These are phyloP conservation scores for Xylogone sp. DNA, from an alignment of 2,329 filamentous ascomycete genomes.

Conservation along the genomic window DNA sequence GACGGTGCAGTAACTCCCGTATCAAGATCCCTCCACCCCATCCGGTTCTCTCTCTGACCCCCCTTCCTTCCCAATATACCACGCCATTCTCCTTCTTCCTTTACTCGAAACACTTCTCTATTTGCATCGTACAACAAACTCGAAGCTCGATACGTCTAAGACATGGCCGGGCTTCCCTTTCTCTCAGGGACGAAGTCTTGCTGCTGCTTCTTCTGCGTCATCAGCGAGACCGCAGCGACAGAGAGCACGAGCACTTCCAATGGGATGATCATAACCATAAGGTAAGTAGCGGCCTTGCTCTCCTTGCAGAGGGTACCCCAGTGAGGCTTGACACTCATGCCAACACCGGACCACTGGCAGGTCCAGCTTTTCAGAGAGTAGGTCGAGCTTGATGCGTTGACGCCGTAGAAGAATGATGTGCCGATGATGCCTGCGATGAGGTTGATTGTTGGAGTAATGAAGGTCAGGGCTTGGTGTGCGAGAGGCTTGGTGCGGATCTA, in stretches of 20 bases:
- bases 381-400: conserved; percentile 46
- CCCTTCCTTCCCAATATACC: too few relatives aligned
- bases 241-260: conserved; percentile 48
- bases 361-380: conserved; percentile 60
- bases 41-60: too few relatives aligned
- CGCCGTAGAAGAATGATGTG: conserved; percentile 53
- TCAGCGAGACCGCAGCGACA: conserved; percentile 40
- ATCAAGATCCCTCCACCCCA: too few relatives aligned
- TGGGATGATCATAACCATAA: conserved; percentile 54
- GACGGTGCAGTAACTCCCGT: too few relatives aligned
- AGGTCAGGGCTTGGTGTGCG: conserved; percentile 15
- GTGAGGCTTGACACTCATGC: conserved; percentile 48
- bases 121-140: background rate
- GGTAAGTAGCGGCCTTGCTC: conserved; percentile 49
- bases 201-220: conserved; percentile 42
- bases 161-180: conserved; percentile 27
- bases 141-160: conserved; percentile 10
- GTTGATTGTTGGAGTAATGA: conserved; percentile 38
- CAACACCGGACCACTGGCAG: conserved; percentile 54
- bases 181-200: conserved; percentile 16
- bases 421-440: conserved; percentile 47
- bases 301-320: conserved; percentile 55
- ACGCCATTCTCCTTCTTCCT: too few relatives aligned
- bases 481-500: conserved; percentile 36
- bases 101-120: background rate